A percentile compares a stretch with the other conserved stretches of the same genome.
These are phyloP conservation scores for Fraxinus quadrangulata DNA, from an alignment of 257 asterid genomes.

Conservation along the genomic window DNA sequence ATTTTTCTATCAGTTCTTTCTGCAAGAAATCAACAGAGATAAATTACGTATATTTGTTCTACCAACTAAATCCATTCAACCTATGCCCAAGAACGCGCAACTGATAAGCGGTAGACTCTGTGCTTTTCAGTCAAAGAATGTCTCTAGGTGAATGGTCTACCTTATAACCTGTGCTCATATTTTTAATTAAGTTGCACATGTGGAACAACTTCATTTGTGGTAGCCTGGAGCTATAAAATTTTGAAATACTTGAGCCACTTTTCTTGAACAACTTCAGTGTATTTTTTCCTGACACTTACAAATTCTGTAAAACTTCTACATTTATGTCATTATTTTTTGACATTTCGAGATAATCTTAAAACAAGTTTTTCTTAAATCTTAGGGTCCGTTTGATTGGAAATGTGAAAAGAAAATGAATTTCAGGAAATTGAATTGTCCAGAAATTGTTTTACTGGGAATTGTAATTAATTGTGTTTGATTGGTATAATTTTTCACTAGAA, in stretches of 20 bases:
- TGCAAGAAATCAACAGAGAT: background rate
- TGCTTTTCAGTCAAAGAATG: background rate
- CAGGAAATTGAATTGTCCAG: too few relatives aligned
- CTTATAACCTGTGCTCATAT: background rate
- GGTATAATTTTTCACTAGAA: too few relatives aligned
- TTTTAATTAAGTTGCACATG: background rate
- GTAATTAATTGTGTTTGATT: too few relatives aligned
- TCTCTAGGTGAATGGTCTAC: background rate
- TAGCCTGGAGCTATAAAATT: background rate
- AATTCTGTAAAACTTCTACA: background rate
- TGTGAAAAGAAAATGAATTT: too few relatives aligned
- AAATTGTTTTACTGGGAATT: too few relatives aligned
- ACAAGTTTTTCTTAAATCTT: background rate
- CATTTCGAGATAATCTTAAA: background rate
- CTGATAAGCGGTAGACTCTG: background rate
- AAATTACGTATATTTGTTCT: too few relatives aligned
- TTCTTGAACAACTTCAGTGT: background rate
- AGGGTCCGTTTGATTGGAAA: too few relatives aligned
- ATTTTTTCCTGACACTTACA: background rate
- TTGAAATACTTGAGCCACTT: background rate
- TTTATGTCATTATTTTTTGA: background rate
- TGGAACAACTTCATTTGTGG: background rate
- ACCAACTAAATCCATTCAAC: background rate
- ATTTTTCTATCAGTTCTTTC: background rate
- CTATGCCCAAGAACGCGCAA: background rate